Evolutionary conservation across 768 basidiomycete species (phyloP).

Genomic region (Baorangia bicolor): DNA sequence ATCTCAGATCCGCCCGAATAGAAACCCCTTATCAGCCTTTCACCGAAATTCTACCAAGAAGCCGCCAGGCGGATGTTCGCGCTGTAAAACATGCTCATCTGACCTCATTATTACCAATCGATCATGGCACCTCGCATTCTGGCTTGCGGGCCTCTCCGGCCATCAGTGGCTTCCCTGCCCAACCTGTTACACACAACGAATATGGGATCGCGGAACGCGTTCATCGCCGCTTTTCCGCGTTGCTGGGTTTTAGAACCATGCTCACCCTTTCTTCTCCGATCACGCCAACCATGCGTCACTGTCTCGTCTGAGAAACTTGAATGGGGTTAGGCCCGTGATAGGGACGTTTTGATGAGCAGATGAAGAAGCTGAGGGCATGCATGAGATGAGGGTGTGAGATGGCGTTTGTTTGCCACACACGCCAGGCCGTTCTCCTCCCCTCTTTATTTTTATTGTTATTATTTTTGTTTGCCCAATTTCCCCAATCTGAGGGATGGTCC

Average conservation of each 20-base stretch:
- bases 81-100: conserved; percentile 18
- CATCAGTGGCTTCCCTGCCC: conserved; percentile 6
- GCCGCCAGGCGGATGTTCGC: conserved; percentile 2
- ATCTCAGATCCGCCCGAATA: conserved; percentile 28
- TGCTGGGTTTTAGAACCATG: conserved; percentile 4
- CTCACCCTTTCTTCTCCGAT: conserved; percentile 13
- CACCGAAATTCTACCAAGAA: conserved; percentile 20
- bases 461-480: background rate
- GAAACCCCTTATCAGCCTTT: conserved; percentile 30
- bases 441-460: background rate
- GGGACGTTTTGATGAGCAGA: conserved; percentile 5
- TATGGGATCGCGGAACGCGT: conserved; percentile 21
- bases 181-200: background rate
- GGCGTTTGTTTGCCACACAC: conserved; percentile 8
- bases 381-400: conserved; percentile 4
- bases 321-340: conserved; percentile 16
- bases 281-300: conserved; percentile 14
- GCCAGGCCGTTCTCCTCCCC: background rate
- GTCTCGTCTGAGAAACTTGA: conserved; percentile 11
- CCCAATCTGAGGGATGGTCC: background rate
- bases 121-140: conserved; percentile 11
- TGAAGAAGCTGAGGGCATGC: conserved; percentile 1
- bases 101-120: conserved; percentile 24
- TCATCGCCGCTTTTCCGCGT: conserved; percentile 26
- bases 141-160: conserved; percentile 8